Evolutionary conservation across 2,329 filamentous ascomycete species (phyloP).

Genomic region (Trichoderma simmonsii): DNA sequence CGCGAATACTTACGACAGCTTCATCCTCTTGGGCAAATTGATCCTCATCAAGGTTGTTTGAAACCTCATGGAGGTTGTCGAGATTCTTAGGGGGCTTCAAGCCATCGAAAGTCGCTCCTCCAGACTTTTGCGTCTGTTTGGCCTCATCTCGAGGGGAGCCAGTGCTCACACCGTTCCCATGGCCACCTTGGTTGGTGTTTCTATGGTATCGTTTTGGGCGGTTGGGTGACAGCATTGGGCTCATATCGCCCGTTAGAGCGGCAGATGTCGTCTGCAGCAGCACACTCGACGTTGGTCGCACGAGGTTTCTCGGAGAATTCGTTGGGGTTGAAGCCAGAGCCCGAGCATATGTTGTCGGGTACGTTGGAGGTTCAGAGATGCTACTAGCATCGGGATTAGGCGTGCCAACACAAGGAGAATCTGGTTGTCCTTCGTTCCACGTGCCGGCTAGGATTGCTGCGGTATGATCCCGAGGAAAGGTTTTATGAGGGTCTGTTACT

Average conservation of each 20-base stretch:
- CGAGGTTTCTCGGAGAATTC: neutral
- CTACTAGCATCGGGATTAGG: constrained; percentile 24
- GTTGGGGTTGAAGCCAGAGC: neutral
- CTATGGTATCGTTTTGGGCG: neutral
- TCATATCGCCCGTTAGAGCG: neutral
- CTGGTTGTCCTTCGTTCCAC: constrained; percentile 62
- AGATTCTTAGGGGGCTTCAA: neutral
- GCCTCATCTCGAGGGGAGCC: constrained; percentile 6
- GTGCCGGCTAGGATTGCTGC: constrained; percentile 55
- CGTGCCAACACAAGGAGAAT: constrained; percentile 47
- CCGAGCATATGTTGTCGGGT: constrained; percentile 5
- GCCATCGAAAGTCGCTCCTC: neutral
- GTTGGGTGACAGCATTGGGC: neutral
- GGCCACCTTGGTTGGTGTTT: neutral
- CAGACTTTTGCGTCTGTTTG: neutral
- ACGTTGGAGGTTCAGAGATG: constrained; percentile 22
- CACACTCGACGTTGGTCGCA: neutral
- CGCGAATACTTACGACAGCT: constrained; percentile 26
- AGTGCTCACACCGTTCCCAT: neutral
- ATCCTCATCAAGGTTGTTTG: constrained; percentile 18
- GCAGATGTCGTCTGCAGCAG: neutral
- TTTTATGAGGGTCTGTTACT: constrained; percentile 26
- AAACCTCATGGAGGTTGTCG: neutral
- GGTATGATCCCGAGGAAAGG: constrained; percentile 45
- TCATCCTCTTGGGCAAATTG: neutral